These are phyloP conservation scores for Trichophyton schoenleinii DNA, from an alignment of 2,329 filamentous ascomycete genomes.

Conservation along the genomic window DNA sequence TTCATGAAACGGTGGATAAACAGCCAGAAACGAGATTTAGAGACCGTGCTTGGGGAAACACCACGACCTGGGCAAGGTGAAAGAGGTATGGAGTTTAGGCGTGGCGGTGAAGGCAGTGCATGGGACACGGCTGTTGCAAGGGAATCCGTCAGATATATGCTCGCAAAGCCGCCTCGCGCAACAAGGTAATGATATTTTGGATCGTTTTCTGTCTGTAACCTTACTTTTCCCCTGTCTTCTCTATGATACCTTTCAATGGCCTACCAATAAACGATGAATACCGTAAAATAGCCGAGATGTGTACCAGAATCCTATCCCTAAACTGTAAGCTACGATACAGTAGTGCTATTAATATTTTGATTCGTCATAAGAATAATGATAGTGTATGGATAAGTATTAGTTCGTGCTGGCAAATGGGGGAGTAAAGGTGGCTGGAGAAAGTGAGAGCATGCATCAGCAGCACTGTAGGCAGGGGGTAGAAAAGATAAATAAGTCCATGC, in stretches of 20 bases:
- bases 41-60: constrained; percentile 74
- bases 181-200: background rate
- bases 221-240: background rate
- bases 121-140: constrained; percentile 51
- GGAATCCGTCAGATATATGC: constrained; percentile 50
- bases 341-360: background rate
- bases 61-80: constrained; percentile 44
- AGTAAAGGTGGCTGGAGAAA: background rate
- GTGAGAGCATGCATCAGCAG: background rate
- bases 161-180: constrained; percentile 34
- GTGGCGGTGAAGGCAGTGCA: constrained; percentile 44
- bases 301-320: background rate
- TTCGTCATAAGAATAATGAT: background rate
- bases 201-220: background rate
- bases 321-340: background rate
- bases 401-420: background rate
- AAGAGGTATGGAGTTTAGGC: constrained; percentile 35
- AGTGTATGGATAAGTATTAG: background rate
- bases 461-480: background rate
- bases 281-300: background rate
- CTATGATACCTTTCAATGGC: background rate
- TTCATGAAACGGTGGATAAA: constrained; percentile 83
- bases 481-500: no score
- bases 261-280: background rate
- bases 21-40: constrained; percentile 80